Evolutionary conservation across 164 flowering plant genomes (phyloP).

Genomic region (Echeveria elegans): DNA sequence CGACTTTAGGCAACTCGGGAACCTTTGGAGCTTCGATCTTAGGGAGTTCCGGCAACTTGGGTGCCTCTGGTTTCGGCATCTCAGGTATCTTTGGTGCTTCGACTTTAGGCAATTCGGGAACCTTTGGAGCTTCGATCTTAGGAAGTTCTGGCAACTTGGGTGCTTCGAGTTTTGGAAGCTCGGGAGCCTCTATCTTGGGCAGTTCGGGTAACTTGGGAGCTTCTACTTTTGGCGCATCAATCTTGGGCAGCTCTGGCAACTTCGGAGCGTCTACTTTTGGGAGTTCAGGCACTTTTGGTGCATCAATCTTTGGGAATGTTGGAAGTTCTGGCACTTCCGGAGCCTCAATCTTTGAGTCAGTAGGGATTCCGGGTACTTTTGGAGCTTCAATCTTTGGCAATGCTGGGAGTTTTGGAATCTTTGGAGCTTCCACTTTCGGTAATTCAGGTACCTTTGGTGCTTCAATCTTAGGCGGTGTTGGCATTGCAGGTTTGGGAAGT

Average conservation of each 20-base stretch:
- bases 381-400: slow-evolving; percentile 1
- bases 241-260: neutral
- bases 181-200: neutral
- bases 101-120: slow-evolving; percentile 2
- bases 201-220: neutral
- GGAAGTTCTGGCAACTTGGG: slow-evolving; percentile 8
- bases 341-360: neutral
- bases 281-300: slow-evolving; percentile 10
- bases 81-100: neutral
- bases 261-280: neutral
- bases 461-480: neutral
- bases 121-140: neutral
- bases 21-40: neutral
- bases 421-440: neutral
- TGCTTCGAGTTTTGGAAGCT: neutral
- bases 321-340: neutral
- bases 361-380: neutral
- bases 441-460: slow-evolving; percentile 1
- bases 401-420: neutral
- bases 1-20: neutral
- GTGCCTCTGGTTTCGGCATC: neutral
- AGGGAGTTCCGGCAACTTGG: neutral
- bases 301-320: slow-evolving; percentile 13
- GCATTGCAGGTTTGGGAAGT: neutral
- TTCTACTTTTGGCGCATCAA: neutral